Evolutionary conservation across 495 filamentous ascomycete genomes (phyloP).

Genomic region (Alectoria sarmentosa): DNA sequence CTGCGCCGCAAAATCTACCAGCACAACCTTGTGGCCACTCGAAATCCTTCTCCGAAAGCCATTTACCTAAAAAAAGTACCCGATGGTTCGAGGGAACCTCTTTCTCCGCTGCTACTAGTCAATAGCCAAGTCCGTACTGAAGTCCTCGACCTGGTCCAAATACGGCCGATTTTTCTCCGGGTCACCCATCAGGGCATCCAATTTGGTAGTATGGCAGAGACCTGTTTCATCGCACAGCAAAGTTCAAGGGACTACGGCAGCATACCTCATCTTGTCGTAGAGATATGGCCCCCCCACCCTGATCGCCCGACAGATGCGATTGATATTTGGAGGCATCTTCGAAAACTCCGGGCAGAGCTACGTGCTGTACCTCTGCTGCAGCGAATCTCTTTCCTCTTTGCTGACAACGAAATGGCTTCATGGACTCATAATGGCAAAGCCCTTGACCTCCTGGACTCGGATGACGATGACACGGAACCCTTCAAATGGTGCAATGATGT

Average conservation of each 20-base stretch:
- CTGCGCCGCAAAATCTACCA: constrained; percentile 7
- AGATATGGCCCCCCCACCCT: constrained; percentile 10
- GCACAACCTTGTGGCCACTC: neutral
- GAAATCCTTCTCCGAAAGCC: neutral
- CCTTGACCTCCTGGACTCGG: neutral
- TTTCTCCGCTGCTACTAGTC: constrained; percentile 9
- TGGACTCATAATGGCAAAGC: constrained; percentile 5
- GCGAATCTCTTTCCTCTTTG: neutral
- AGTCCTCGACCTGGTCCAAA: constrained; percentile 3
- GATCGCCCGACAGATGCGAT: constrained; percentile 2
- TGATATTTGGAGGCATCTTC: constrained; percentile 7
- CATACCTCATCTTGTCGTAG: neutral
- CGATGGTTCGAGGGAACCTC: neutral
- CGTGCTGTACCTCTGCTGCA: neutral
- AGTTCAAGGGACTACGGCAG: neutral
- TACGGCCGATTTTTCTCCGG: neutral
- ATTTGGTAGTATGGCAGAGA: neutral
- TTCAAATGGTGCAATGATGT: neutral
- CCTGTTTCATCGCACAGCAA: constrained; percentile 10
- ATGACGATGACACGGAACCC: neutral
- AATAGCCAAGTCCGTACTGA: constrained; percentile 11
- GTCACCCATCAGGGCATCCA: constrained; percentile 7
- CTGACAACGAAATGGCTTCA: neutral
- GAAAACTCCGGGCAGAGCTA: constrained; percentile 5
- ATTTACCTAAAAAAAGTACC: neutral